Percentiles rank a stretch among this genome's conserved stretches.
These are phyloP conservation scores for Pulchroboletus neoregius DNA, from an alignment of 1,284 basidiomycete genomes.

Conservation along the genomic window DNA sequence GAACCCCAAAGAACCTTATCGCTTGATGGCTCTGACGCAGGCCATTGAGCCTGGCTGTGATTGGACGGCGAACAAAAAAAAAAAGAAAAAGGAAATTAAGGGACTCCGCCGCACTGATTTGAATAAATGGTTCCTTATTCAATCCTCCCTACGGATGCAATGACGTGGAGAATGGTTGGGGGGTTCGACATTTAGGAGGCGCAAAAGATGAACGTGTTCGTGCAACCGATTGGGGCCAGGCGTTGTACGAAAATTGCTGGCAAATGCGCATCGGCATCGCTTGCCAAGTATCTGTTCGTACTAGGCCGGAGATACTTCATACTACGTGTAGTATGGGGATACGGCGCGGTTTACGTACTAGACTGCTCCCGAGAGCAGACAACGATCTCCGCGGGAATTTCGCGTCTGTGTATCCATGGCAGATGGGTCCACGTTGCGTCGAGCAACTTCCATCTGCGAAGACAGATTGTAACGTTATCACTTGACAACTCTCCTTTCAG, in stretches of 20 bases:
- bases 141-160: neutral
- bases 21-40: conserved; percentile 14
- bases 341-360: conserved; percentile 18
- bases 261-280: conserved; percentile 8
- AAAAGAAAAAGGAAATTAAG: conserved; percentile 22
- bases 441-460: conserved; percentile 15
- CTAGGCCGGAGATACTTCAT: conserved; percentile 23
- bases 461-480: conserved; percentile 25
- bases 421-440: conserved; percentile 28
- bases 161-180: conserved; percentile 28
- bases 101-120: conserved; percentile 4
- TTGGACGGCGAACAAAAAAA: neutral
- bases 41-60: conserved; percentile 5
- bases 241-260: conserved; percentile 4
- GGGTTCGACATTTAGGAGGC: conserved; percentile 22
- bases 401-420: conserved; percentile 30
- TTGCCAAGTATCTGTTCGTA: too few relatives aligned
- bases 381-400: conserved; percentile 32
- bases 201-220: neutral
- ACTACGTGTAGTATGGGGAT: conserved; percentile 22
- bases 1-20: conserved; percentile 11
- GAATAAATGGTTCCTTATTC: conserved; percentile 7
- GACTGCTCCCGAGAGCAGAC: conserved; percentile 12
- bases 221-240: neutral
- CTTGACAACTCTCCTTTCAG: conserved; percentile 13